Conservation (phyloP, 139 green algal species). For the Pleodorina starrii region DNA sequence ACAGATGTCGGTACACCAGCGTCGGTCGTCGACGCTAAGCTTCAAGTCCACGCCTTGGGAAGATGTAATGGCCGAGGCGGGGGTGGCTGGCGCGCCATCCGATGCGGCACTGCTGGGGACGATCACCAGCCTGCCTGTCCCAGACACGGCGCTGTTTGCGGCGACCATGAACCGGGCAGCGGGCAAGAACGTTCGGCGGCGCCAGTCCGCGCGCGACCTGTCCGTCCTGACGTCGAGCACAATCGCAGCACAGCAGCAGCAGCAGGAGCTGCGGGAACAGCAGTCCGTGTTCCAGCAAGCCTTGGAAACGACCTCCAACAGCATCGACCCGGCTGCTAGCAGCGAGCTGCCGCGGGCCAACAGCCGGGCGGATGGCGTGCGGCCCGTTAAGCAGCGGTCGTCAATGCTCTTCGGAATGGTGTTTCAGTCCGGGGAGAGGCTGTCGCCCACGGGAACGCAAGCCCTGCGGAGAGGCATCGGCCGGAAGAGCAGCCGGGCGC, state of each 20-base stretch:
- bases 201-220: slow-evolving; percentile 1
- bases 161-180: background rate
- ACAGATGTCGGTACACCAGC: background rate
- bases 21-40: background rate
- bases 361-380: background rate
- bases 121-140: background rate
- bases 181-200: slow-evolving; percentile 10
- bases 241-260: background rate
- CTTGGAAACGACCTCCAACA: too few species aligned
- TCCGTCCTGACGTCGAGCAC: background rate
- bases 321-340: too few species aligned
- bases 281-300: too few species aligned
- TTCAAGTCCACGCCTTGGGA: background rate
- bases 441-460: too few species aligned
- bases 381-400: too few species aligned
- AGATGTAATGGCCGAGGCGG: background rate
- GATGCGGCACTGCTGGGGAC: too few species aligned
- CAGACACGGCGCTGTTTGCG: background rate
- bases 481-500: too few species aligned
- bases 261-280: background rate
- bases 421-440: too few species aligned
- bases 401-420: too few species aligned
- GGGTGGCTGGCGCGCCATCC: background rate
- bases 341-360: background rate
- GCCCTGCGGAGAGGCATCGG: too few species aligned